A percentile compares a stretch with the other conserved stretches of the same genome.
Conservation (phyloP, 2,329 filamentous ascomycete species). For the Cercospora brassicicola region DNA sequence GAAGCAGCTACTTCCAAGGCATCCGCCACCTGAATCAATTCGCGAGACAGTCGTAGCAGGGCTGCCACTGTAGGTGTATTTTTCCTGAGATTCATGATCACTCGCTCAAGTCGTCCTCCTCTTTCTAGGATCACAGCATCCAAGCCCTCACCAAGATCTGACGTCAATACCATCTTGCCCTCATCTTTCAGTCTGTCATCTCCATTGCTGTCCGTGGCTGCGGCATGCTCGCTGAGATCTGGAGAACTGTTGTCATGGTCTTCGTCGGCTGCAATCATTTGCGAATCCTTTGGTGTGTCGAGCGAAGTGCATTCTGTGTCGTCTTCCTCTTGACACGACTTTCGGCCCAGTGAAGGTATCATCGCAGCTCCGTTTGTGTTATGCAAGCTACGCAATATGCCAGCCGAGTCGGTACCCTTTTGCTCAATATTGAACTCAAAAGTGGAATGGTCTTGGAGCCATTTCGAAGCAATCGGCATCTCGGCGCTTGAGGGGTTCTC, state of each 20-base stretch:
- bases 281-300: not conserved
- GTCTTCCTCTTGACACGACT: not conserved
- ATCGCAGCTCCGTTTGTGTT: not conserved
- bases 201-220: not conserved
- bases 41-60: conserved; percentile 31
- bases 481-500: not conserved
- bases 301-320: not conserved
- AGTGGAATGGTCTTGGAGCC: not conserved
- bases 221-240: not conserved
- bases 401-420: not conserved
- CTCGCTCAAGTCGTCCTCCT: conserved; percentile 40
- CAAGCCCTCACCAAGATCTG: conserved; percentile 42
- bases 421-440: not conserved
- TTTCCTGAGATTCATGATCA: conserved; percentile 43
- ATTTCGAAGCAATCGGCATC: not conserved
- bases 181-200: conserved; percentile 1
- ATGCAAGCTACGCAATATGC: not conserved
- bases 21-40: conserved; percentile 31
- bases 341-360: not conserved
- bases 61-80: conserved; percentile 23
- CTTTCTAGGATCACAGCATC: conserved; percentile 47
- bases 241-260: not conserved
- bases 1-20: conserved; percentile 21
- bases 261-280: not conserved
- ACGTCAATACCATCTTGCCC: conserved; percentile 14